These are phyloP conservation scores for Torulaspora pretoriensis DNA, from an alignment of 1,139 yeast genomes.

Conservation along the genomic window DNA sequence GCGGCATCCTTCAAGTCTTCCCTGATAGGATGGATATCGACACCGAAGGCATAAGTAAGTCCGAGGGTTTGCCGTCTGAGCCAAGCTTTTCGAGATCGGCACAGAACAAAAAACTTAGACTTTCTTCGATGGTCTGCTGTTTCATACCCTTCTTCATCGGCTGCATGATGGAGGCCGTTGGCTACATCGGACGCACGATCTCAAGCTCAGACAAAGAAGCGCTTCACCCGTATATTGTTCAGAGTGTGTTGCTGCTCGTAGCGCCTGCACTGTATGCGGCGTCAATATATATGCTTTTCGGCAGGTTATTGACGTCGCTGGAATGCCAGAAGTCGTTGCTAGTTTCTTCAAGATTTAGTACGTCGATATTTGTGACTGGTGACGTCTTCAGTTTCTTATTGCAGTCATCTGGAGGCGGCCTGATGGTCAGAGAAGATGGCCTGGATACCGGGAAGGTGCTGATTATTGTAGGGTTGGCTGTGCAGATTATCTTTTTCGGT, in stretches of 20 bases:
- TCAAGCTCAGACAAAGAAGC: constrained; percentile 25
- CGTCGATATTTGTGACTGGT: constrained; percentile 44
- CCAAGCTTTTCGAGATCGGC: no score
- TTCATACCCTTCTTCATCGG: constrained; percentile 36
- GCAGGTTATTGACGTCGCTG: constrained; percentile 36
- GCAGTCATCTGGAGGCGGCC: constrained; percentile 46
- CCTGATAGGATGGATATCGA: not conserved
- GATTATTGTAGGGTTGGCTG: constrained; percentile 36
- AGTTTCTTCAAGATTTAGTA: constrained; percentile 37
- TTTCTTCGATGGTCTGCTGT: constrained; percentile 13
- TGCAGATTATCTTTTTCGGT: constrained; percentile 42
- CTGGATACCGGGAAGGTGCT: constrained; percentile 29
- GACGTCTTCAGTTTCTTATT: constrained; percentile 42
- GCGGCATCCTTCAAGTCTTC: not conserved
- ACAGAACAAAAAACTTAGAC: constrained; percentile 4
- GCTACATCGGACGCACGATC: constrained; percentile 38
- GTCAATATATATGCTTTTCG: constrained; percentile 44
- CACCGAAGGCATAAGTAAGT: no score
- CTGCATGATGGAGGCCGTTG: constrained; percentile 34
- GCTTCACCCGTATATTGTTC: constrained; percentile 38
- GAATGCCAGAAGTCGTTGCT: constrained; percentile 35
- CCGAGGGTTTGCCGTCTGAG: no score
- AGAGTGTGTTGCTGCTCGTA: constrained; percentile 39
- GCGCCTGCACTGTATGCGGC: constrained; percentile 47
- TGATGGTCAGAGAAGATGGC: constrained; percentile 30